Evolutionary conservation across 164 flowering plant species (phyloP).

Genomic region (Annona squamosa): DNA sequence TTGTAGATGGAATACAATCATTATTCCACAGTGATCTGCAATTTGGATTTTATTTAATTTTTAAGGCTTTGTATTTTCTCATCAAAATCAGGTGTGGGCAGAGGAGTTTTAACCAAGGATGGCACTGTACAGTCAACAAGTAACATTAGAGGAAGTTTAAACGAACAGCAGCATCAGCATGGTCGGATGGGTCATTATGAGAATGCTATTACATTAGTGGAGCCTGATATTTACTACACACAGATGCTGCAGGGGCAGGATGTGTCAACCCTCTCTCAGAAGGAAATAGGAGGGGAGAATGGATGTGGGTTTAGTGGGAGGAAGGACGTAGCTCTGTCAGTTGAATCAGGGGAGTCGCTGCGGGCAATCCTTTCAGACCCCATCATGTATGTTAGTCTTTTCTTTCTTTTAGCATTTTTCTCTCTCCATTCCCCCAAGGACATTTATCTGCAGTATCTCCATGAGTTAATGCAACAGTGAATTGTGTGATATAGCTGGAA

Average conservation of each 20-base stretch:
- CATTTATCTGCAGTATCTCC: not conserved
- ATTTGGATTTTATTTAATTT: not conserved
- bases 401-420: not conserved
- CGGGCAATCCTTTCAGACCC: constrained; percentile 79
- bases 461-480: not conserved
- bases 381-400: constrained; percentile 50
- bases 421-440: not conserved
- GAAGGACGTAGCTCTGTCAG: constrained; percentile 39
- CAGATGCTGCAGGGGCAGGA: constrained; percentile 48
- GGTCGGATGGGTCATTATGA: constrained; percentile 26
- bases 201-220: constrained; percentile 48
- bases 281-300: constrained; percentile 50
- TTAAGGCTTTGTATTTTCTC: not conserved
- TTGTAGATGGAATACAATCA: not conserved
- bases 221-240: constrained; percentile 43
- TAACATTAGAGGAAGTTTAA: constrained; percentile 23
- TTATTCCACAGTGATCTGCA: not conserved
- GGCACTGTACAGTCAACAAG: constrained; percentile 19
- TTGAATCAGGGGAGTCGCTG: constrained; percentile 61
- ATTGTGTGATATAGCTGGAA: not conserved
- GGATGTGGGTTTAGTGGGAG: constrained; percentile 65
- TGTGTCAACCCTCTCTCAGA: constrained; percentile 35
- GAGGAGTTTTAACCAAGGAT: constrained; percentile 39
- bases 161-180: constrained; percentile 30
- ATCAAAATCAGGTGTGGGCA: constrained; percentile 24